These are phyloP conservation scores for Exsudoporus frostii DNA, from an alignment of 768 basidiomycete species.

Conservation along the genomic window DNA sequence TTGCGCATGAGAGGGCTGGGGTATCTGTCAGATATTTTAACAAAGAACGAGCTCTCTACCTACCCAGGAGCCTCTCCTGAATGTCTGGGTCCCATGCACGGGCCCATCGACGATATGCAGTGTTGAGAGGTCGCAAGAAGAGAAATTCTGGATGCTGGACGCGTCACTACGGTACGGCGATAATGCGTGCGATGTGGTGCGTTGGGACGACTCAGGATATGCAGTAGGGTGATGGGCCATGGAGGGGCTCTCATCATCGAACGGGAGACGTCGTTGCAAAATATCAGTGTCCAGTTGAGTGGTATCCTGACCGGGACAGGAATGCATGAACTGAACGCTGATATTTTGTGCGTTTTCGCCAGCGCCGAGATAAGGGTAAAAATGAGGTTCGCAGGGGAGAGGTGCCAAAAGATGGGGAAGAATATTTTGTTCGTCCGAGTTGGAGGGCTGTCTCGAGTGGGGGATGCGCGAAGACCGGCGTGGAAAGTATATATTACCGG, in stretches of 20 bases:
- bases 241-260: slow-evolving; percentile 4
- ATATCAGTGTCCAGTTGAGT: slow-evolving; percentile 28
- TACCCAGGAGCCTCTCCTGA: slow-evolving; percentile 28
- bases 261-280: slow-evolving; percentile 15
- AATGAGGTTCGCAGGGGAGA: slow-evolving; percentile 11
- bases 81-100: slow-evolving; percentile 6
- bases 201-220: slow-evolving; percentile 33
- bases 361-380: slow-evolving; percentile 14
- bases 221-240: slow-evolving; percentile 2
- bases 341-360: slow-evolving; percentile 23
- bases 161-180: slow-evolving; percentile 14
- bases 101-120: slow-evolving; percentile 11
- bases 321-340: slow-evolving; percentile 31
- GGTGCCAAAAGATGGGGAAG: slow-evolving; percentile 18
- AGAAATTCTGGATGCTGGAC: slow-evolving; percentile 7
- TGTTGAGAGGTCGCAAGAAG: slow-evolving; percentile 10
- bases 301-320: slow-evolving; percentile 20
- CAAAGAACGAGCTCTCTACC: slow-evolving; percentile 1
- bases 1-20: slow-evolving; percentile 20
- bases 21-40: slow-evolving; percentile 16
- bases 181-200: slow-evolving; percentile 25
- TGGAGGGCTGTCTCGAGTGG: slow-evolving; percentile 13
- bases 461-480: slow-evolving; percentile 9
- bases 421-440: slow-evolving; percentile 12
- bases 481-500: slow-evolving; percentile 14